Base-by-base conservation (phyloP, 306 rosid genomes). In the Abrus precatorius region DNA sequence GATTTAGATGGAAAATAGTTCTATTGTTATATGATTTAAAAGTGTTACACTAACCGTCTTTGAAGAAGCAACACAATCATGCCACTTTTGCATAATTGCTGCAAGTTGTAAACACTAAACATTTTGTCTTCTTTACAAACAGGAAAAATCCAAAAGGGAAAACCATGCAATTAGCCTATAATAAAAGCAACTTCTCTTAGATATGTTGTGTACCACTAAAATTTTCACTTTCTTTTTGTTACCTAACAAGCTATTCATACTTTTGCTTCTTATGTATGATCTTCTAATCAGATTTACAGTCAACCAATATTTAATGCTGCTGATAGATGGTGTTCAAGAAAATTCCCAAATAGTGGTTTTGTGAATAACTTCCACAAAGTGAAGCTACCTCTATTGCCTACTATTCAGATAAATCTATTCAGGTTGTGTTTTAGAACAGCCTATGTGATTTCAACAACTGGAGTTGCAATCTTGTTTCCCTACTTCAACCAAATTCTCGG, bases 401-500 rank as follows among this genome's bases (percentile, higher is more conserved):
- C 53, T 13, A 76, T 91, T 7, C 70, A 70, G 52, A 7, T 86
- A 20, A 90, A 88, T 55, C 84, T 79, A 9, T 84, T 91, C 84
- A 83, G 97, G 69, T 41, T 93, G 13, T 85, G 90, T 67, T 93
- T 87, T 56, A 74, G 97, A 83, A 90, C 94, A 9, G 82, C 36
- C 11, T 91, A 83, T 82, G 98, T 93, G 55, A 59, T 87, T 9
- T 83, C 91, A 29, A 91, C 98, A 9, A 87, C 97, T 2, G 91
- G 78, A 50, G 36, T 91, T 9, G 97, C 91, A 36, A 84, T 88
- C 55, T 0, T 90, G 1, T 93, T 93, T 57, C 98, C 98, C 52
- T 93, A 93, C 81, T 93, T 93, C 88, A 90, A 93, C 86, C 86
- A 75, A 82, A 86, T 91, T 12, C 86, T 93, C 47, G 97, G 94